These are phyloP conservation scores for Lepiota brunneoincarnata DNA, from an alignment of 768 basidiomycete species.

Conservation along the genomic window DNA sequence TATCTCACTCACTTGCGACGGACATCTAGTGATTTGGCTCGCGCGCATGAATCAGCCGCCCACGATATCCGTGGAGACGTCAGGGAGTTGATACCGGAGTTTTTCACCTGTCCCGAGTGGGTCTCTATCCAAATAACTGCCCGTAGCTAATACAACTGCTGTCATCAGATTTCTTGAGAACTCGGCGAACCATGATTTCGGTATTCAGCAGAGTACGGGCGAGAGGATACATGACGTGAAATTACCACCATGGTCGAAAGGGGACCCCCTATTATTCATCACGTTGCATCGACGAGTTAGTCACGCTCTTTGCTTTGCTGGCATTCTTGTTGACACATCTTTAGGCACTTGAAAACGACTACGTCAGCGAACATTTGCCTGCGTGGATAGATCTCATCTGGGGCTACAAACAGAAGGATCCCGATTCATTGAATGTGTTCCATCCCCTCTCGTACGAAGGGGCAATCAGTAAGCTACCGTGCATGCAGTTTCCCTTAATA, in stretches of 20 bases:
- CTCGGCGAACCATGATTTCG: constrained; percentile 74
- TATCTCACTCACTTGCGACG: neutral
- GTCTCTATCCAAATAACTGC: constrained; percentile 16
- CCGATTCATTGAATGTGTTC: constrained; percentile 77
- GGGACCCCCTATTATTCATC: constrained; percentile 82
- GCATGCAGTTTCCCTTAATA: neutral
- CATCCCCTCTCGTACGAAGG: constrained; percentile 95
- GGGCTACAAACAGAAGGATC: constrained; percentile 83
- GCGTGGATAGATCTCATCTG: constrained; percentile 95
- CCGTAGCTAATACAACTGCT: neutral
- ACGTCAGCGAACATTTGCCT: constrained; percentile 80
- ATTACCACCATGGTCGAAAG: constrained; percentile 86
- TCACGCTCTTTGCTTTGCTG: neutral
- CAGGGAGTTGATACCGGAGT: constrained; percentile 89
- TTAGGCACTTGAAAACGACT: constrained; percentile 86
- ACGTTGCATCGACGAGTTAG: constrained; percentile 70
- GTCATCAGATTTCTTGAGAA: constrained; percentile 76
- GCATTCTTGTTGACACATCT: neutral
- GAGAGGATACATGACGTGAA: constrained; percentile 86
- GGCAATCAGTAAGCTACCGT: constrained; percentile 57
- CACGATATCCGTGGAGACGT: constrained; percentile 89
- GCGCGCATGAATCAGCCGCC: constrained; percentile 83
- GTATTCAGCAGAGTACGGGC: constrained; percentile 65
- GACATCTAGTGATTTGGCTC: constrained; percentile 60
- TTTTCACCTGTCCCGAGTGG: constrained; percentile 81